Evolutionary conservation across 305 asterid genomes (phyloP).

Genomic region (Galium porrigens): DNA sequence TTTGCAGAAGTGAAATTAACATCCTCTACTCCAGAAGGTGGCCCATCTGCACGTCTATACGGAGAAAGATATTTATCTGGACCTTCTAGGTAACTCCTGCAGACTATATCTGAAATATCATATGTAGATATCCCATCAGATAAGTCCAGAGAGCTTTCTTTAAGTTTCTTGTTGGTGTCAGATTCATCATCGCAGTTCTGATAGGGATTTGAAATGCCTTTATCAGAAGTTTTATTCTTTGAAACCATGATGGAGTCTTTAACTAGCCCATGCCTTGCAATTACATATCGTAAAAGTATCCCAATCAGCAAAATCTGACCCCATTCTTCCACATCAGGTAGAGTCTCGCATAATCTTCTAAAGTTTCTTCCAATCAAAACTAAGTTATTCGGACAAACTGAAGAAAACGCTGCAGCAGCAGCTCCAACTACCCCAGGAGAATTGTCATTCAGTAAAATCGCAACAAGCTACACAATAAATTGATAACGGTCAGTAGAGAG

Average conservation of each 20-base stretch:
- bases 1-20: slow-evolving; percentile 50
- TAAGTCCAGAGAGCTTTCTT: slow-evolving; percentile 23
- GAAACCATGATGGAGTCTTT: slow-evolving; percentile 67
- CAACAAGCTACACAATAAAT: slow-evolving; percentile 44
- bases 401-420: slow-evolving; percentile 89
- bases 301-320: slow-evolving; percentile 81
- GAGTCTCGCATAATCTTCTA: slow-evolving; percentile 73
- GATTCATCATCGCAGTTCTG: slow-evolving; percentile 22
- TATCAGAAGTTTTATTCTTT: slow-evolving; percentile 26
- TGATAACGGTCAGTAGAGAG: neutral
- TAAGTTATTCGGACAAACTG: slow-evolving; percentile 74
- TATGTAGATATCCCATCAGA: slow-evolving; percentile 24
- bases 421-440: slow-evolving; percentile 97
- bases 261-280: slow-evolving; percentile 87
- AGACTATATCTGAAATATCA: slow-evolving; percentile 54
- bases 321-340: slow-evolving; percentile 97
- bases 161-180: slow-evolving; percentile 27
- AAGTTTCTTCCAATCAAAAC: slow-evolving; percentile 66
- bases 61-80: slow-evolving; percentile 71
- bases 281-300: slow-evolving; percentile 66
- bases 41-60: slow-evolving; percentile 34
- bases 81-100: slow-evolving; percentile 82
- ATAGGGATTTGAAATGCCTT: slow-evolving; percentile 30
- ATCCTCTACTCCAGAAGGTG: slow-evolving; percentile 34
- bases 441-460: slow-evolving; percentile 69